A percentile compares a stretch with the other conserved stretches of the same genome.
phyloP scores from a whole-genome alignment of 768 basidiomycete genomes.

The Vararia minispora region DNA sequence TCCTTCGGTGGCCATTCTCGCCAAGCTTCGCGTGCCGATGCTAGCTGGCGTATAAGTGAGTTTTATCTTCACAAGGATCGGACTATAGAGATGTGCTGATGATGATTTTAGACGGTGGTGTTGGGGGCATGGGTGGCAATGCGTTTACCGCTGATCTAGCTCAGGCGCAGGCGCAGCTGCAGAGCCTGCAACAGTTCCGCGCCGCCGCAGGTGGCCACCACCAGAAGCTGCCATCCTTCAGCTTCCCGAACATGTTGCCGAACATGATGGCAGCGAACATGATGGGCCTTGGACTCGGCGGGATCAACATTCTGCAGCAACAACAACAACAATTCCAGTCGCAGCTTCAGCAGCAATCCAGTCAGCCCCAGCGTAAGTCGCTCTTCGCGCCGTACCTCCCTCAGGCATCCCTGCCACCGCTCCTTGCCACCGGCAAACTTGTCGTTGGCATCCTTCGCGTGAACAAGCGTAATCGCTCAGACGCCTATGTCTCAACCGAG shows the following conservation, averaged over 20 bases:
- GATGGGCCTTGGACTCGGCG: constrained; percentile 81
- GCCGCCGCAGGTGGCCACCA: constrained; percentile 91
- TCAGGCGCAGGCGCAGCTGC: constrained; percentile 92
- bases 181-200: constrained; percentile 93
- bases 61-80: constrained; percentile 14
- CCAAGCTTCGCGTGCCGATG: constrained; percentile 65
- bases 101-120: constrained; percentile 53
- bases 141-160: constrained; percentile 79
- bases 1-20: constrained; percentile 61
- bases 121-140: constrained; percentile 50
- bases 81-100: constrained; percentile 5
- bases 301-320: constrained; percentile 81
- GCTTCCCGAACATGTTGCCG: constrained; percentile 96
- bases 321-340: constrained; percentile 94
- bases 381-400: constrained; percentile 98
- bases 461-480: constrained; percentile 96
- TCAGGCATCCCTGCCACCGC: constrained; percentile 91
- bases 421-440: constrained; percentile 92
- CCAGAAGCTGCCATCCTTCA: constrained; percentile 95
- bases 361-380: constrained; percentile 92
- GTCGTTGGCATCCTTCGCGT: constrained; percentile 96
- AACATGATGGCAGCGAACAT: constrained; percentile 97
- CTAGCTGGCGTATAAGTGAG: constrained; percentile 85
- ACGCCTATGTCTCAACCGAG: constrained; percentile 97
- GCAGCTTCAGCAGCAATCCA: constrained; percentile 87